Percentiles rank a stretch among this genome's conserved stretches.
Conservation (phyloP, 805 yeast genomes). For the Metschnikowia vanudenii region DNA sequence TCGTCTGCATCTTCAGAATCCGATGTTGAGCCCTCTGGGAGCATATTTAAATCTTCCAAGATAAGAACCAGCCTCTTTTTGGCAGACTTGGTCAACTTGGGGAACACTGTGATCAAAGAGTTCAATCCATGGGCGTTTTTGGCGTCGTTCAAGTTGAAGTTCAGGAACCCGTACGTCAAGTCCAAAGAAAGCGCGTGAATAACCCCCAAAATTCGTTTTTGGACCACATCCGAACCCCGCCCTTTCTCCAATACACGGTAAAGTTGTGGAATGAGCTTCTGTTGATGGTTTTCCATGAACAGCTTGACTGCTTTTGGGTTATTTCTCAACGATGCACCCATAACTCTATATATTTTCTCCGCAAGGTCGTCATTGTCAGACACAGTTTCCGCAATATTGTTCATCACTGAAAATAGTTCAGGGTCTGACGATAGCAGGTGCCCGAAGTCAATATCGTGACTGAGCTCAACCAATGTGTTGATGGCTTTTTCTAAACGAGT, state of each 20-base stretch:
- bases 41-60: conserved; percentile 42
- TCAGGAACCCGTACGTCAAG: conserved; percentile 30
- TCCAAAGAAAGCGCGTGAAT: conserved; percentile 45
- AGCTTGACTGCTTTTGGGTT: conserved; percentile 59
- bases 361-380: conserved; percentile 25
- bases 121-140: conserved; percentile 21
- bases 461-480: conserved; percentile 52
- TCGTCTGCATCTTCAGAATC: conserved; percentile 22
- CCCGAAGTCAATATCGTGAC: conserved; percentile 69
- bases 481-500: conserved; percentile 30
- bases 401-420: conserved; percentile 30
- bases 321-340: conserved; percentile 71
- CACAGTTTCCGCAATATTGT: conserved; percentile 20
- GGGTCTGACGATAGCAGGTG: conserved; percentile 40
- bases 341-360: conserved; percentile 57
- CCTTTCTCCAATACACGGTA: conserved; percentile 22
- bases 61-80: conserved; percentile 45
- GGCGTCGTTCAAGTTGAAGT: conserved; percentile 22
- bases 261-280: conserved; percentile 21
- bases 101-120: conserved; percentile 26
- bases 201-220: conserved; percentile 52
- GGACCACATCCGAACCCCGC: conserved; percentile 30
- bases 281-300: conserved; percentile 26
- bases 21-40: conserved; percentile 12
- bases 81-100: conserved; percentile 28